These are phyloP conservation scores for Rhododendron ovatum DNA, from an alignment of 148 eudicot species.

Conservation along the genomic window DNA sequence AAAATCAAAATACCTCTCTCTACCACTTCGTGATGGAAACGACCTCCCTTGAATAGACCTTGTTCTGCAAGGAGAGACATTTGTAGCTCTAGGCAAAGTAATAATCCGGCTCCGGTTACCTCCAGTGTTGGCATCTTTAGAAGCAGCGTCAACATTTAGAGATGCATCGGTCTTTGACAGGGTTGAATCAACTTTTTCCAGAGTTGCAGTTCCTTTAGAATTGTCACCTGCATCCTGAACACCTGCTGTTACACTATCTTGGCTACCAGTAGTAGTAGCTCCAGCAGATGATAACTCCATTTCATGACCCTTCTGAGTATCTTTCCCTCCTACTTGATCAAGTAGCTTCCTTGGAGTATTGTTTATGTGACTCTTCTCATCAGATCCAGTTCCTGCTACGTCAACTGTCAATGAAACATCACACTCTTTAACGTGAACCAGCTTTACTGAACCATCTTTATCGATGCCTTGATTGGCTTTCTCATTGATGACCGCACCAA, in stretches of 20 bases:
- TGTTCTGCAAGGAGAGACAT: conserved; percentile 19
- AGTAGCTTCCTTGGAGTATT: conserved; percentile 5
- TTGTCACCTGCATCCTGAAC: conserved; percentile 8
- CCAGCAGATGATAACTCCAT: conserved; percentile 13
- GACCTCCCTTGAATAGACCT: conserved; percentile 15
- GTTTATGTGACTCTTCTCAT: conserved; percentile 7
- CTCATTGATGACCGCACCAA: conserved; percentile 4
- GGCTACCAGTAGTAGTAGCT: conserved; percentile 6
- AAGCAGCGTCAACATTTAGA: conserved; percentile 11
- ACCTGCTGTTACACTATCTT: conserved; percentile 5
- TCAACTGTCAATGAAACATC: conserved; percentile 8
- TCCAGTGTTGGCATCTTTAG: conserved; percentile 23
- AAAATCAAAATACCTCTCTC: conserved; percentile 25
- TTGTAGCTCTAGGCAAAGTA: conserved; percentile 31
- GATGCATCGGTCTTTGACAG: conserved; percentile 12
- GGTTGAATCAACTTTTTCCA: conserved; percentile 8
- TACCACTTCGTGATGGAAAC: conserved; percentile 15
- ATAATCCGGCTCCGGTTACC: conserved; percentile 35
- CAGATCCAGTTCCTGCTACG: conserved; percentile 4
- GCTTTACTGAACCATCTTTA: conserved; percentile 13
- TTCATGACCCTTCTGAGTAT: not conserved
- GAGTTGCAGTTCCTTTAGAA: not conserved
- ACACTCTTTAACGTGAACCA: not conserved
- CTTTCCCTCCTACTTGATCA: conserved; percentile 10
- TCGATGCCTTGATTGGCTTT: conserved; percentile 1